These are phyloP conservation scores for Limnomonas spitsbergensis DNA, from an alignment of 139 green algal species.

Conservation along the genomic window DNA sequence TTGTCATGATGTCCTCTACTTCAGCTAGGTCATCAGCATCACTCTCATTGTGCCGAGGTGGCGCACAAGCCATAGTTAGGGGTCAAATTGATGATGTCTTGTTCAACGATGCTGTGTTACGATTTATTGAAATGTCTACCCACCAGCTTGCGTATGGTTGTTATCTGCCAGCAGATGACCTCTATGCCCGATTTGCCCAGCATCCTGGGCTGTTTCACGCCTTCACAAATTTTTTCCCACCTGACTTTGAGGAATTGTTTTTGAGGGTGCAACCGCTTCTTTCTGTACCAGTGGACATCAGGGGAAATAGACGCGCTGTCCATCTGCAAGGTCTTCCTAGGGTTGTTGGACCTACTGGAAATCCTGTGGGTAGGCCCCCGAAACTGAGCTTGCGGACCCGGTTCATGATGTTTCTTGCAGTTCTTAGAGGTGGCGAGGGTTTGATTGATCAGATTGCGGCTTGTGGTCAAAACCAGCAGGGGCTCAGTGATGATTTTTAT, in stretches of 20 bases:
- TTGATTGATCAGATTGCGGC: background rate
- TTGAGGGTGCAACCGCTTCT: background rate
- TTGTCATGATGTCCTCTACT: no score
- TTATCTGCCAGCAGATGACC: background rate
- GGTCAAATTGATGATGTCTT: no score
- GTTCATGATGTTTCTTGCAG: background rate
- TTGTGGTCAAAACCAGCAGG: background rate
- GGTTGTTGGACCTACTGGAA: background rate
- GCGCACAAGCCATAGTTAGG: no score
- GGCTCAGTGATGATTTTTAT: slow-evolving; percentile 5
- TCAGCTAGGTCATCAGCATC: no score
- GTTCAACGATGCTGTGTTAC: no score
- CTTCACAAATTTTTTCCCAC: background rate
- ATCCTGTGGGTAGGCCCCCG: background rate
- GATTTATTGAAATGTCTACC: no score
- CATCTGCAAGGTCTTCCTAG: background rate
- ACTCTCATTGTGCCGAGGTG: no score
- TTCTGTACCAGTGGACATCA: background rate
- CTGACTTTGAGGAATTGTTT: background rate
- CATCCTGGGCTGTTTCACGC: background rate
- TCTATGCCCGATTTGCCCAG: background rate
- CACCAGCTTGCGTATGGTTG: no score
- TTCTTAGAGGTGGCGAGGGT: background rate
- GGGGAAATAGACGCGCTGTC: background rate
- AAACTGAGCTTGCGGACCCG: background rate